phyloP scores from a whole-genome alignment of 331 rosid genomes.

The Stylosanthes scabra region DNA sequence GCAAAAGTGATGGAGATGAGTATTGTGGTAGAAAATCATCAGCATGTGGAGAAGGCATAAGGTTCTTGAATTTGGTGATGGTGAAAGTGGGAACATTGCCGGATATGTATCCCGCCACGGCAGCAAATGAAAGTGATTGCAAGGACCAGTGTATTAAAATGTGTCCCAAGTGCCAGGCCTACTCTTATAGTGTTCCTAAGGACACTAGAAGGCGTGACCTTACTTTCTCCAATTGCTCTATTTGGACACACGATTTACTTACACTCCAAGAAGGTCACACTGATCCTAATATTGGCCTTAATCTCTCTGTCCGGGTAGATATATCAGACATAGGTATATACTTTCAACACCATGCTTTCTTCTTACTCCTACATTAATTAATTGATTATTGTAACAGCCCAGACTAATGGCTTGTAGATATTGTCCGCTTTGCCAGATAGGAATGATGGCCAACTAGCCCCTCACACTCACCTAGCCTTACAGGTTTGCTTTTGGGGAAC shows the following conservation, averaged over 20 bases:
- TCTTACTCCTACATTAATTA: too few species aligned
- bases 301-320: conserved; percentile 34
- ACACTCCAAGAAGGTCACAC: conserved; percentile 27
- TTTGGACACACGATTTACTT: neutral
- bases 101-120: accelerated
- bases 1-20: neutral
- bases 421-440: too few species aligned
- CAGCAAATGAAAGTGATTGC: neutral
- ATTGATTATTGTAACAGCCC: too few species aligned
- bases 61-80: conserved; percentile 48
- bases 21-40: conserved; percentile 15
- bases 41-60: conserved; percentile 35
- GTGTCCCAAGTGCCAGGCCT: conserved; percentile 30
- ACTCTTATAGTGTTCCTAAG: conserved; percentile 4
- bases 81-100: conserved; percentile 43
- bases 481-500: too few species aligned
- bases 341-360: neutral
- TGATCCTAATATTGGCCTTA: neutral
- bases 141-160: accelerated
- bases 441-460: too few species aligned
- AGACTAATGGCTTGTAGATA: too few species aligned
- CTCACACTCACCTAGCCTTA: too few species aligned
- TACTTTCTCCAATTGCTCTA: neutral
- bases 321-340: conserved; percentile 43
- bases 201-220: neutral